Evolutionary conservation across 768 basidiomycete species (phyloP).

Genomic region (Auricularia auricula-judae): DNA sequence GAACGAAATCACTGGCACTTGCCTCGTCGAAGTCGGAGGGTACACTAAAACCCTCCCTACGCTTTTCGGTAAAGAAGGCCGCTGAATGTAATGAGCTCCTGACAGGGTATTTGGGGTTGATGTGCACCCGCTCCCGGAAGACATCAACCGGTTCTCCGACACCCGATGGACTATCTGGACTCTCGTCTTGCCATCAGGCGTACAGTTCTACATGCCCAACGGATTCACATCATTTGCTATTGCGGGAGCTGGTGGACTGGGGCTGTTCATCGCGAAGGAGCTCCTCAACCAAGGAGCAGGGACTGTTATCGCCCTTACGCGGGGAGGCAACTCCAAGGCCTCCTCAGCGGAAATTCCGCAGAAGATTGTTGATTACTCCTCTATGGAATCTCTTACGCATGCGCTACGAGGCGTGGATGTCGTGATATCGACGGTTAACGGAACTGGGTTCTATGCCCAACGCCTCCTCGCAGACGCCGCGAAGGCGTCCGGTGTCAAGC

Average conservation of each 20-base stretch:
- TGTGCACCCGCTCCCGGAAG: too few species aligned
- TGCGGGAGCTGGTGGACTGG: slow-evolving; percentile 6
- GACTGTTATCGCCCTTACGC: not conserved
- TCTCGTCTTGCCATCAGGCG: too few species aligned
- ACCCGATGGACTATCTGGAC: too few species aligned
- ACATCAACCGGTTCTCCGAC: too few species aligned
- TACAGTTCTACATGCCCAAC: too few species aligned
- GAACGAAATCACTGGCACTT: too few species aligned
- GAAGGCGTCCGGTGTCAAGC: slow-evolving; percentile 17
- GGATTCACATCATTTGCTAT: not conserved
- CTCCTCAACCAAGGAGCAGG: slow-evolving; percentile 1
- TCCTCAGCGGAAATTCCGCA: not conserved
- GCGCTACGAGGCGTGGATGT: not conserved
- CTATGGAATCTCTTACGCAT: not conserved
- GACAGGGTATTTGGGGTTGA: too few species aligned
- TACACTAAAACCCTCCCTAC: too few species aligned
- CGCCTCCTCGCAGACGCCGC: slow-evolving; percentile 10
- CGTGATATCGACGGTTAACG: not conserved
- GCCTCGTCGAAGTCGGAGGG: too few species aligned
- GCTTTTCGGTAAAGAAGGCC: too few species aligned
- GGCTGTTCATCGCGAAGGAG: slow-evolving; percentile 2
- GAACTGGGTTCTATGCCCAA: slow-evolving; percentile 5
- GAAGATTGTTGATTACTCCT: not conserved
- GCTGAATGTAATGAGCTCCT: too few species aligned
- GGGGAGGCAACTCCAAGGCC: not conserved